These are phyloP conservation scores for Penicillium hordei DNA, from an alignment of 2,329 filamentous ascomycete species.

Conservation along the genomic window DNA sequence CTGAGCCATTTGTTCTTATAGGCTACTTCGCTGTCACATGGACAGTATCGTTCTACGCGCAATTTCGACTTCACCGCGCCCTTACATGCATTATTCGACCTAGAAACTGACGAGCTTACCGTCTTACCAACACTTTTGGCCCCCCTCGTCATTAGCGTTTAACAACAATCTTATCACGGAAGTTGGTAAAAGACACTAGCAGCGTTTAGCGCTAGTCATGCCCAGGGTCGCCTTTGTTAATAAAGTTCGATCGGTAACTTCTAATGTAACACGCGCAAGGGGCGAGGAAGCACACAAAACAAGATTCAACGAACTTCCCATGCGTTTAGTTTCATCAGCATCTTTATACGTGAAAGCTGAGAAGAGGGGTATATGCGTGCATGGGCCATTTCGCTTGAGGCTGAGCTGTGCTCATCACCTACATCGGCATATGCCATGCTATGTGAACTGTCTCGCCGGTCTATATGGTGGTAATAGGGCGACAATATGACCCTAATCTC, in stretches of 20 bases:
- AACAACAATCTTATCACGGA: background rate
- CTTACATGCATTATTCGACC: background rate
- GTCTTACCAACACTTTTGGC: background rate
- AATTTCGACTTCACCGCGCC: background rate
- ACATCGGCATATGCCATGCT: no score
- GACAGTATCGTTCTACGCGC: background rate
- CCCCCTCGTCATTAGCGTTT: background rate
- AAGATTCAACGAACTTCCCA: background rate
- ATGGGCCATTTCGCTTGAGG: background rate
- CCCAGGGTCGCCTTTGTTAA: no score
- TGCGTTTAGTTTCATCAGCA: no score
- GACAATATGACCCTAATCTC: no score
- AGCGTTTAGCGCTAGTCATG: background rate
- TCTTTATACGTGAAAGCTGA: no score
- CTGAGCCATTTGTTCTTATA: background rate
- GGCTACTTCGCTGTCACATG: background rate
- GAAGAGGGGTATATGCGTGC: background rate
- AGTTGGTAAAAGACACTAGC: background rate
- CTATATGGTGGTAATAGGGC: no score
- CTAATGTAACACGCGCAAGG: background rate
- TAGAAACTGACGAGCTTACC: background rate
- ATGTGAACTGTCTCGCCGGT: no score
- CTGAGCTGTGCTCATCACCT: no score
- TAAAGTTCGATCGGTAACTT: background rate
- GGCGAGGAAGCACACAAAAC: background rate